Evolutionary conservation across 106 monocot species (phyloP).

Genomic region (Ottelia alismoides): DNA sequence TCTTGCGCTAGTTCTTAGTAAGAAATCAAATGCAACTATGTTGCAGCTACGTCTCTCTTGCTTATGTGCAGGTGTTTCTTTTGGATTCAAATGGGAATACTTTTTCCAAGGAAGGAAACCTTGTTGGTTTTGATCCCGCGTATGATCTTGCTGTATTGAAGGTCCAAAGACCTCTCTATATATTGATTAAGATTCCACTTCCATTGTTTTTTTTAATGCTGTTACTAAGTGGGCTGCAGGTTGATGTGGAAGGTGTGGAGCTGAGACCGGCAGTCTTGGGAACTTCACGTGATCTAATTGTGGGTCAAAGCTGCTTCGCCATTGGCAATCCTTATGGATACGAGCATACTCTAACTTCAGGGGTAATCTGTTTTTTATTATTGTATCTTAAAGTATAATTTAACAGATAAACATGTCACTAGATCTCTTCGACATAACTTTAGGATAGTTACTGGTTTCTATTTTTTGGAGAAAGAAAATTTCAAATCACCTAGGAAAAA

Average conservation of each 20-base stretch:
- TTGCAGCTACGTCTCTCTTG: too few relatives aligned
- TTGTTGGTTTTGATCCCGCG: slow-evolving; percentile 71
- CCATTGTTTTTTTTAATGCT: too few relatives aligned
- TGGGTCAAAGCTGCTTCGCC: slow-evolving; percentile 90
- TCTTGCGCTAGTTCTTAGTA: too few relatives aligned
- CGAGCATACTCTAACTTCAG: slow-evolving; percentile 79
- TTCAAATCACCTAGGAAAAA: background rate
- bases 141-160: slow-evolving; percentile 91
- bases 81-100: slow-evolving; percentile 40
- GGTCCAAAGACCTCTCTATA: slow-evolving; percentile 9
- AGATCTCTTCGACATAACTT: too few relatives aligned
- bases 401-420: too few relatives aligned
- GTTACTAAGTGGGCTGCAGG: too few relatives aligned
- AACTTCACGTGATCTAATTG: slow-evolving; percentile 47
- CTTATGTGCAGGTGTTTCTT: slow-evolving; percentile 39
- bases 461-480: too few relatives aligned
- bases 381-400: background rate
- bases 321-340: slow-evolving; percentile 95
- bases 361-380: slow-evolving; percentile 38
- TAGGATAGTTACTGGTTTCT: too few relatives aligned
- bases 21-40: too few relatives aligned
- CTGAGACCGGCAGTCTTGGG: slow-evolving; percentile 66
- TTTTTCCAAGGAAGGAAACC: slow-evolving; percentile 53
- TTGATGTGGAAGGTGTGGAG: slow-evolving; percentile 51
- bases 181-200: too few relatives aligned